These are phyloP conservation scores for Phytophthora gonapodyides DNA, from an alignment of 352 stramenopile species.

Conservation along the genomic window DNA sequence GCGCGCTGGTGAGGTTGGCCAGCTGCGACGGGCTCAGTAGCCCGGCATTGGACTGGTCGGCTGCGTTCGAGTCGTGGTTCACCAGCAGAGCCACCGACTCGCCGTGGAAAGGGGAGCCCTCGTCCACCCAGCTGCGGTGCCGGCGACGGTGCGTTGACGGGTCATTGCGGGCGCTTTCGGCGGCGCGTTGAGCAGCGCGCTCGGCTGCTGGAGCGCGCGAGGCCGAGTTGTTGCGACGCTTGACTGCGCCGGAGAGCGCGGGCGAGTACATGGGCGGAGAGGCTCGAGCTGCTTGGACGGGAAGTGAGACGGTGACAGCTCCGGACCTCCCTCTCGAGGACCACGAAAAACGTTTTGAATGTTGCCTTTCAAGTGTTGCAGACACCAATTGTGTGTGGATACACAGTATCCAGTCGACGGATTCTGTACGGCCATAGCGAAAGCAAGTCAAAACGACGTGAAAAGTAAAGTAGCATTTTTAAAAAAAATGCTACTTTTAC, in stretches of 20 bases:
- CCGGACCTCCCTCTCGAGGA: conserved; percentile 11
- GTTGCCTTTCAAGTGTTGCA: no score
- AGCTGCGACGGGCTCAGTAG: conserved; percentile 5
- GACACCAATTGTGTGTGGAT: no score
- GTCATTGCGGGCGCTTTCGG: conserved; percentile 16
- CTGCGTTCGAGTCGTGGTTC: conserved; percentile 6
- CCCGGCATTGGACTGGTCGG: background rate
- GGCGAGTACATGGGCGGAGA: conserved; percentile 54
- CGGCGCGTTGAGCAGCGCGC: conserved; percentile 24
- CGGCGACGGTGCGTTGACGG: conserved; percentile 25
- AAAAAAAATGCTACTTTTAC: no score
- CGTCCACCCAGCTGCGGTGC: conserved; percentile 46
- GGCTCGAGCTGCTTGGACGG: background rate
- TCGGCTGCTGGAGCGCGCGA: conserved; percentile 26
- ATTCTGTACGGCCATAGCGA: no score
- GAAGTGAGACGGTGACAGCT: conserved; percentile 13
- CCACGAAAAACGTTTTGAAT: no score
- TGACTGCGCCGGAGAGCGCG: conserved; percentile 61
- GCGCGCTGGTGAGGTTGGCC: conserved; percentile 24
- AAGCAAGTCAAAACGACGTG: no score
- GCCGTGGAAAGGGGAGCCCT: conserved; percentile 22
- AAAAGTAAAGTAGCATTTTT: no score
- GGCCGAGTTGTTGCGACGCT: conserved; percentile 46
- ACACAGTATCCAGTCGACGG: no score
- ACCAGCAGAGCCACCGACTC: conserved; percentile 45